Percentiles rank a stretch among this genome's conserved stretches.
Evolutionary conservation across 1,139 yeast genomes (phyloP).

Genomic region (Yamadazyma triangularis): DNA sequence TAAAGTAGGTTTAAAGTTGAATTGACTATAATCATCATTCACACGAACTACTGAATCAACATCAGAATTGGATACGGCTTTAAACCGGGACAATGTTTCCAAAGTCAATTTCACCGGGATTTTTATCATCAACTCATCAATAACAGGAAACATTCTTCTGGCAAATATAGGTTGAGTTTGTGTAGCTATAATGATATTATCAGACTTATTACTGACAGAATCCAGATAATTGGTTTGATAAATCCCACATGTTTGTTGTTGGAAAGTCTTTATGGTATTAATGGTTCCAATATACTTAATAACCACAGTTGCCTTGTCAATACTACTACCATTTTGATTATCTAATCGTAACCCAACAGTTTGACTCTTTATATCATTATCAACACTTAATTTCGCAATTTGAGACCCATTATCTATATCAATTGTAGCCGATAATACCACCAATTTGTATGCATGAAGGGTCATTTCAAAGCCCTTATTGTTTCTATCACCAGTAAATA

Average conservation of each 20-base stretch:
- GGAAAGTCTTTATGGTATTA: slow-evolving; percentile 52
- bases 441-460: slow-evolving; percentile 9
- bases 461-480: slow-evolving; percentile 4
- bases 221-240: slow-evolving; percentile 63
- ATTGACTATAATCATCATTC: slow-evolving; percentile 21
- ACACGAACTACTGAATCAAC: slow-evolving; percentile 17
- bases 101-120: slow-evolving; percentile 47
- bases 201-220: slow-evolving; percentile 41
- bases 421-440: slow-evolving; percentile 9
- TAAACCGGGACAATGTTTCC: slow-evolving; percentile 39
- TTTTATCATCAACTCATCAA: slow-evolving; percentile 59
- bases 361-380: slow-evolving; percentile 3
- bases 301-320: neutral
- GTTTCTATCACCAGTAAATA: neutral
- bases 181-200: slow-evolving; percentile 54
- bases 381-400: slow-evolving; percentile 5
- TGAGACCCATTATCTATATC: slow-evolving; percentile 1
- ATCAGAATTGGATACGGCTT: slow-evolving; percentile 46
- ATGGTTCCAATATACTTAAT: slow-evolving; percentile 50
- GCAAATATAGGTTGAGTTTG: slow-evolving; percentile 70
- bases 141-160: slow-evolving; percentile 55
- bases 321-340: neutral
- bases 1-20: slow-evolving; percentile 49
- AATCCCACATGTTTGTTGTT: slow-evolving; percentile 53
- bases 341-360: slow-evolving; percentile 3